phyloP scores from a whole-genome alignment of 352 stramenopile species.

The Phytophthora citricola region DNA sequence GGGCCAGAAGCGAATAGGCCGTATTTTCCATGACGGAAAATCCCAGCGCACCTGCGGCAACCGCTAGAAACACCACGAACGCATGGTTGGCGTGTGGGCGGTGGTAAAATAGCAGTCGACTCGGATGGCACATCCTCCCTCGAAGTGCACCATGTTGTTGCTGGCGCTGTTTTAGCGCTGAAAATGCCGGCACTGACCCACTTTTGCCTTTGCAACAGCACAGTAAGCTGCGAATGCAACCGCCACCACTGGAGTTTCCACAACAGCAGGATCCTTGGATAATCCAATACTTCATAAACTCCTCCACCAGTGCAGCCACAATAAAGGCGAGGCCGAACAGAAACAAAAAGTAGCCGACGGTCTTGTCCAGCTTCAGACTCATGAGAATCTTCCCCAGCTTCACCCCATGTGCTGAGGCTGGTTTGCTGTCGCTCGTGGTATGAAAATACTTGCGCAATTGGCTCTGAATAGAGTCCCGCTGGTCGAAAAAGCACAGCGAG shows the following conservation, averaged over 20 bases:
- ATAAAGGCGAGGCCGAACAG: constrained; percentile 59
- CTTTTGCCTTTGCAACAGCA: constrained; percentile 29
- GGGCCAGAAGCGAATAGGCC: constrained; percentile 48
- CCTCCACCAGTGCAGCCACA: constrained; percentile 69
- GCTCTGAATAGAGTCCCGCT: constrained; percentile 46
- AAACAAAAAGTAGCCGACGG: constrained; percentile 68
- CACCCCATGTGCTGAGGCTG: constrained; percentile 24
- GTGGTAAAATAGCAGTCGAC: constrained; percentile 52
- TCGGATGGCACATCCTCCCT: constrained; percentile 59
- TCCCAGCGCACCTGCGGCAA: constrained; percentile 57
- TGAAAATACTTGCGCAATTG: constrained; percentile 51
- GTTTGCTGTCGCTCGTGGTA: constrained; percentile 13
- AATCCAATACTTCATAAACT: constrained; percentile 73
- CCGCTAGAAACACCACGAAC: constrained; percentile 65
- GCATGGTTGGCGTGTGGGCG: constrained; percentile 55
- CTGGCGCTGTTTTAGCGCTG: constrained; percentile 29
- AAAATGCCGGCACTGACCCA: constrained; percentile 33
- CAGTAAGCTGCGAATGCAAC: constrained; percentile 16
- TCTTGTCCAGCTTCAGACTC: constrained; percentile 61
- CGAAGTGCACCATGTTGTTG: constrained; percentile 32
- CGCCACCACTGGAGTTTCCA: constrained; percentile 14
- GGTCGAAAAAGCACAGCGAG: constrained; percentile 65
- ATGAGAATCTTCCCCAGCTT: constrained; percentile 53
- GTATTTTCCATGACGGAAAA: constrained; percentile 76
- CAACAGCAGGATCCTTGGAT: constrained; percentile 62